phyloP scores from a whole-genome alignment of 2,329 filamentous ascomycete species.

The Zasmidium citrigriseum region DNA sequence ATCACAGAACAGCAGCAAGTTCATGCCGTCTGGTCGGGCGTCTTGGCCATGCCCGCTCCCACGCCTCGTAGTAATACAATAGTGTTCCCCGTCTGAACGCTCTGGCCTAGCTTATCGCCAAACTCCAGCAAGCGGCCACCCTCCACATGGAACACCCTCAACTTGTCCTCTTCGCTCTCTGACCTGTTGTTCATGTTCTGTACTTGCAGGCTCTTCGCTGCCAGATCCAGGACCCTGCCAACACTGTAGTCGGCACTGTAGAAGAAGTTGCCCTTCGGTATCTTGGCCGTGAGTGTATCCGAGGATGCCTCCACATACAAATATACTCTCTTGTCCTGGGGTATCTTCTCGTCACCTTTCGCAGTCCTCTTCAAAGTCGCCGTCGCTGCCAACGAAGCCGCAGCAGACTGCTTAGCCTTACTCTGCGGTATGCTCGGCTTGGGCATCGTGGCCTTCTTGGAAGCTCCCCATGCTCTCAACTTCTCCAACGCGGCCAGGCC shows the following conservation, averaged over 20 bases:
- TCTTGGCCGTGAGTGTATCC: constrained; percentile 79
- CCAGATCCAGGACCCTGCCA: constrained; percentile 76
- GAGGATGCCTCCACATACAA: constrained; percentile 87
- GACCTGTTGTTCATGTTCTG: constrained; percentile 82
- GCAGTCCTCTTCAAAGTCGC: constrained; percentile 82
- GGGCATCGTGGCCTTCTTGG: constrained; percentile 53
- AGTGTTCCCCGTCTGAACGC: constrained; percentile 79
- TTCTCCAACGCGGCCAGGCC: constrained; percentile 74
- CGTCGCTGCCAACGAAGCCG: constrained; percentile 67
- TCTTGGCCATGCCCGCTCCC: constrained; percentile 56
- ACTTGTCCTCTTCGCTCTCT: constrained; percentile 71
- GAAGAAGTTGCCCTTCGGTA: constrained; percentile 62
- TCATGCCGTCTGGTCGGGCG: constrained; percentile 29
- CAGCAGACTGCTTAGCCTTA: constrained; percentile 52
- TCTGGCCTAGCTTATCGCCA: constrained; percentile 75
- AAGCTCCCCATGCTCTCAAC: constrained; percentile 76
- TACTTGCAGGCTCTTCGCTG: constrained; percentile 74
- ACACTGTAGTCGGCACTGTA: constrained; percentile 77
- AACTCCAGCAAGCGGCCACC: constrained; percentile 85
- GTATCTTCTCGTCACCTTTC: constrained; percentile 83
- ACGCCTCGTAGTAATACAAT: constrained; percentile 86
- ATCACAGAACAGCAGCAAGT: neutral
- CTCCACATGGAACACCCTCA: constrained; percentile 92
- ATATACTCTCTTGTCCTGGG: constrained; percentile 84
- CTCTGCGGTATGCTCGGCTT: constrained; percentile 57